These are phyloP conservation scores for Arabis alpina DNA, from an alignment of 345 rosid genomes.

Conservation along the genomic window DNA sequence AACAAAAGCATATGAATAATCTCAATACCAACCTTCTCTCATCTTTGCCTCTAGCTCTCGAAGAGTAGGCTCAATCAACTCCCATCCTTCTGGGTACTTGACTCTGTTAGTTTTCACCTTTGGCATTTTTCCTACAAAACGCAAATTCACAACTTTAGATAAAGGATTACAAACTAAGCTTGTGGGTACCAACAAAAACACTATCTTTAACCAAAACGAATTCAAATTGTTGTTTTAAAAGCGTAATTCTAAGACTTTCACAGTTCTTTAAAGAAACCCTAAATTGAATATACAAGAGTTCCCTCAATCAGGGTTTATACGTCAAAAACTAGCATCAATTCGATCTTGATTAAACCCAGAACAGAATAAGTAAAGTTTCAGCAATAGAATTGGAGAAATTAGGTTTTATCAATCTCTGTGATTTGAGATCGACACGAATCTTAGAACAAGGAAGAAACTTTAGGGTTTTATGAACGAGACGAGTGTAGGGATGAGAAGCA, in stretches of 20 bases:
- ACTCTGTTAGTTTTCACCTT: slow-evolving; percentile 75
- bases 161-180: slow-evolving; percentile 3
- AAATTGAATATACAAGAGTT: not conserved
- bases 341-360: not conserved
- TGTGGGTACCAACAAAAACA: too few relatives aligned
- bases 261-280: not conserved
- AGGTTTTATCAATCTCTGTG: slow-evolving; percentile 7
- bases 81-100: slow-evolving; percentile 80
- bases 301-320: slow-evolving; percentile 15
- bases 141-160: not conserved
- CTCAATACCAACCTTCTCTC: slow-evolving; percentile 65
- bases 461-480: not conserved
- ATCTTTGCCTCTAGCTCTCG: slow-evolving; percentile 67
- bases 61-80: slow-evolving; percentile 80
- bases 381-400: not conserved
- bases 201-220: too few relatives aligned
- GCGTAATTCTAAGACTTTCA: too few relatives aligned
- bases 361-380: not conserved
- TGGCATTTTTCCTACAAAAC: slow-evolving; percentile 51
- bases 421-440: slow-evolving; percentile 10
- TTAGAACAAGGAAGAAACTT: not conserved
- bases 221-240: not conserved
- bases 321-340: not conserved
- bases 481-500: not conserved
- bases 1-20: not conserved